phyloP scores from a whole-genome alignment of 306 rosid species.

The Albizia julibrissin region DNA sequence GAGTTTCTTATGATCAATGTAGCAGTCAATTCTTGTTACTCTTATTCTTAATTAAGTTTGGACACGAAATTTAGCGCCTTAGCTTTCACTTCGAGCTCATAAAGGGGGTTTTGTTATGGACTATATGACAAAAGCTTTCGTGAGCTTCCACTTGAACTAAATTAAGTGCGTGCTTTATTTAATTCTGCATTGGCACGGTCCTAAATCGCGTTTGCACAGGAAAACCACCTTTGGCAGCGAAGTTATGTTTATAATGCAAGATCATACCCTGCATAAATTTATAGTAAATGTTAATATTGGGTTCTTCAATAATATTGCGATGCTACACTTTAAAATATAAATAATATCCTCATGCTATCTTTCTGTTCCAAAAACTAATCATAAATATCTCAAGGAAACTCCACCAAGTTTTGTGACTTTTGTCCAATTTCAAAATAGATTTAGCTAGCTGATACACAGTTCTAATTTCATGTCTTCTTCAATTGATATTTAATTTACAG shows the following conservation, averaged over 20 bases:
- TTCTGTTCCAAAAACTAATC: neutral
- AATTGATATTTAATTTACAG: slow-evolving; percentile 33
- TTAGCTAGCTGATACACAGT: neutral
- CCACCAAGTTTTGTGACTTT: neutral
- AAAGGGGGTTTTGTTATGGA: neutral
- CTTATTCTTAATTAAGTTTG: neutral
- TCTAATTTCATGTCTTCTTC: neutral
- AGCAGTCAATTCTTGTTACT: neutral
- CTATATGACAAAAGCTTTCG: neutral
- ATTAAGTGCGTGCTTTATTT: neutral
- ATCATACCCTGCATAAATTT: neutral
- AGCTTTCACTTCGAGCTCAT: neutral
- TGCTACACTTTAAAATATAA: neutral
- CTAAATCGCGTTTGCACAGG: neutral
- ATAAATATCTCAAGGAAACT: neutral
- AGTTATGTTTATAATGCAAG: neutral
- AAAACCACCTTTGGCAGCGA: neutral
- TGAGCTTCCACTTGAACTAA: neutral
- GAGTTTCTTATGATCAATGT: neutral
- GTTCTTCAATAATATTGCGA: neutral
- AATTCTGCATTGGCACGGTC: neutral
- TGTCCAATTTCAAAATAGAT: neutral
- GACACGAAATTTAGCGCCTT: neutral
- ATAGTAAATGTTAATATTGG: neutral
- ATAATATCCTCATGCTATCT: neutral